Conservation (phyloP, 176 grass and related monocot species). For the Poa pratensis region DNA sequence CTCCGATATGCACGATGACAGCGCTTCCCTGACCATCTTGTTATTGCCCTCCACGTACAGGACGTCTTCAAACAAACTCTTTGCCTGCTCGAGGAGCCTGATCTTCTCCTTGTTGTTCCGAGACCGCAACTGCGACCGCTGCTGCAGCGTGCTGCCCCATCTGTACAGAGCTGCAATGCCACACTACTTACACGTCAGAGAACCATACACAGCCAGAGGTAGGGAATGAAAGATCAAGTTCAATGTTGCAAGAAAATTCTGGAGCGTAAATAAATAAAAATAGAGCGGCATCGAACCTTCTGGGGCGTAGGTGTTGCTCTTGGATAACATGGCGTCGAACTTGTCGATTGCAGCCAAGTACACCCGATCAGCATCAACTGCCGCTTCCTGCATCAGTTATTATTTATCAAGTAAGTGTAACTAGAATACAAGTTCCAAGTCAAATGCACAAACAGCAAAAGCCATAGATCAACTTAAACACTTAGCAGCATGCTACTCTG, state of each 20-base stretch:
- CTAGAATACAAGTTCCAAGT: neutral
- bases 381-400: constrained; percentile 70
- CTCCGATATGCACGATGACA: constrained; percentile 90
- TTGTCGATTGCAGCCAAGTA: constrained; percentile 95
- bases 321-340: constrained; percentile 88
- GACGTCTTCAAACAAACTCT: constrained; percentile 90
- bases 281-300: constrained; percentile 55
- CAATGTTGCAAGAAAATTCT: neutral
- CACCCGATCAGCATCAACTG: constrained; percentile 78
- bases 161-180: constrained; percentile 76
- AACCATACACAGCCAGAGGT: neutral
- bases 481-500: neutral
- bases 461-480: neutral
- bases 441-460: neutral
- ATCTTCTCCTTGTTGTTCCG: constrained; percentile 70
- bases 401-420: constrained; percentile 6
- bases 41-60: constrained; percentile 77
- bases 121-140: constrained; percentile 69
- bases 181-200: neutral
- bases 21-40: constrained; percentile 64
- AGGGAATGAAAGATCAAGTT: neutral
- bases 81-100: constrained; percentile 88
- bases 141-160: constrained; percentile 83
- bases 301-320: constrained; percentile 72
- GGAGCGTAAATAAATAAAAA: neutral